phyloP scores from a whole-genome alignment of 2,329 filamentous ascomycete species.

The Aspergillus ustus region DNA sequence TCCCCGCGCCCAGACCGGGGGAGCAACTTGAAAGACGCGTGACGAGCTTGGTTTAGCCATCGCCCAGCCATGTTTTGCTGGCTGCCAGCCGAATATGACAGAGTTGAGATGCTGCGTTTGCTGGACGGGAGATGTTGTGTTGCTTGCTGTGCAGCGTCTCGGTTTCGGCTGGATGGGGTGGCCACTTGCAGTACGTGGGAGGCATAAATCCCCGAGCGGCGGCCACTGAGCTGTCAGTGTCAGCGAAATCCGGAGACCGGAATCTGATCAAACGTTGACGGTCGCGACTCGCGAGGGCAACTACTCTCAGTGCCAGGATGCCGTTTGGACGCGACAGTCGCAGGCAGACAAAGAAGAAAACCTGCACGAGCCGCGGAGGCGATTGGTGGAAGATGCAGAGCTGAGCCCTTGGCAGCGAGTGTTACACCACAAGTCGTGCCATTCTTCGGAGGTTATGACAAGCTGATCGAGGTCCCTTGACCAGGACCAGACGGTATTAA shows the following conservation, averaged over 20 bases:
- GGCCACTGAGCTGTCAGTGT: too few species aligned
- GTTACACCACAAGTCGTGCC: slow-evolving; percentile 2
- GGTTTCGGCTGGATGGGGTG: neutral
- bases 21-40: slow-evolving; percentile 2
- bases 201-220: too few species aligned
- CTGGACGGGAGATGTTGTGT: neutral
- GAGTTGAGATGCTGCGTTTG: neutral
- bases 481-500: neutral
- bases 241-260: neutral
- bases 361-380: neutral
- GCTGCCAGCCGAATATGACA: neutral
- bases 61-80: neutral
- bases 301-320: neutral
- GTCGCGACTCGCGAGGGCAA: neutral
- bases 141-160: neutral
- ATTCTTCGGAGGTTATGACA: neutral
- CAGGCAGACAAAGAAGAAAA: neutral
- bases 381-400: slow-evolving; percentile 6
- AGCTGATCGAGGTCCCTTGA: neutral
- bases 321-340: neutral
- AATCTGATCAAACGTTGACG: neutral
- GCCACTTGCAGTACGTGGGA: too few species aligned
- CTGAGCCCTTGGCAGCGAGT: slow-evolving; percentile 8
- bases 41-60: slow-evolving; percentile 12
- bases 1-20: slow-evolving; percentile 12